A percentile compares a stretch with the other conserved stretches of the same genome.
Evolutionary conservation across 2,329 filamentous ascomycete species (phyloP).

Genomic region (Aciculosporium take): DNA sequence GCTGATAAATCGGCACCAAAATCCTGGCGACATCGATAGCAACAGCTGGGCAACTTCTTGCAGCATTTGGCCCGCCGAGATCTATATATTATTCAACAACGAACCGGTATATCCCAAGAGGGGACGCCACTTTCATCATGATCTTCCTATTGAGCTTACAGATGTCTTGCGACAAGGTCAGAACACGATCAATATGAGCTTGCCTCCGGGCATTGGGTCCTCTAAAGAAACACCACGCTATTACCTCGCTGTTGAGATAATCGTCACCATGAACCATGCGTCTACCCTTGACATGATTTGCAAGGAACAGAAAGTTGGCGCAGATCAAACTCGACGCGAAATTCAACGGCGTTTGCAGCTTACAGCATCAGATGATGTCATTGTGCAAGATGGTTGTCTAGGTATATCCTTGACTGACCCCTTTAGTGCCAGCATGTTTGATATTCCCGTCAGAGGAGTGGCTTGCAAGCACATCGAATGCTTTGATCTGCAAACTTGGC

Average conservation of each 20-base stretch:
- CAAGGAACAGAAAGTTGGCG: conserved; percentile 23
- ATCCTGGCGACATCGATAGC: conserved; percentile 24
- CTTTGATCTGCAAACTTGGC: conserved; percentile 76
- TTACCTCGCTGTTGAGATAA: conserved; percentile 54
- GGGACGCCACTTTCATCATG: conserved; percentile 59
- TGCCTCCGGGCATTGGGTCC: conserved; percentile 16
- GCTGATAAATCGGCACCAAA: conserved; percentile 31
- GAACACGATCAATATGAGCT: conserved; percentile 47
- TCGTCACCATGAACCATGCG: conserved; percentile 40
- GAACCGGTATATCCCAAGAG: conserved; percentile 43
- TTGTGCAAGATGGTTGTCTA: conserved; percentile 42
- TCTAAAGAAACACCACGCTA: conserved; percentile 21
- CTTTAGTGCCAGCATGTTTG: conserved; percentile 50
- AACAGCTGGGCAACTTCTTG: conserved; percentile 46
- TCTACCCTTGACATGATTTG: conserved; percentile 27
- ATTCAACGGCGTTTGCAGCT: conserved; percentile 38
- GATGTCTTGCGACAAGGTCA: conserved; percentile 37
- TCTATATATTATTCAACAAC: conserved; percentile 56
- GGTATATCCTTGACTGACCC: conserved; percentile 50
- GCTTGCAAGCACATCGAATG: conserved; percentile 69
- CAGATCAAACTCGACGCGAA: conserved; percentile 34
- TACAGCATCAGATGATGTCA: conserved; percentile 40
- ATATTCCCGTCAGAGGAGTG: conserved; percentile 55
- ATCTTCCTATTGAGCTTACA: conserved; percentile 65
- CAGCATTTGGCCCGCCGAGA: conserved; percentile 54